A percentile compares a stretch with the other conserved stretches of the same genome.
These are phyloP conservation scores for Arctium lappa DNA, from an alignment of 129 eudicot genomes.

Conservation along the genomic window DNA sequence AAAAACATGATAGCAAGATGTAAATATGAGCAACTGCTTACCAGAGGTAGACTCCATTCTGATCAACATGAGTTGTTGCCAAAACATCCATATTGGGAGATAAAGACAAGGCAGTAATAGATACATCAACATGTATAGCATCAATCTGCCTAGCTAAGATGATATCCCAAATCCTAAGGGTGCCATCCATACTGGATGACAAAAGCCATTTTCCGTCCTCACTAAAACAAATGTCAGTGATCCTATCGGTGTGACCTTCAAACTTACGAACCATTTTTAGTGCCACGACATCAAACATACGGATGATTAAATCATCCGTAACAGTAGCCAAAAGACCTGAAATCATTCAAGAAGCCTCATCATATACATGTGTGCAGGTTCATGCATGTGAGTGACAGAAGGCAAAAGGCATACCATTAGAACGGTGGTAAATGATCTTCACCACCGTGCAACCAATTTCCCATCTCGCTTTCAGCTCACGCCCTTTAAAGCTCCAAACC, in stretches of 20 bases:
- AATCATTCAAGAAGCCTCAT: background rate
- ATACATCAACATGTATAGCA: slow-evolving; percentile 78
- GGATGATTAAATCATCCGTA: slow-evolving; percentile 86
- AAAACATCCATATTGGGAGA: slow-evolving; percentile 97
- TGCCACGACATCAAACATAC: slow-evolving; percentile 89
- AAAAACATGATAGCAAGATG: background rate
- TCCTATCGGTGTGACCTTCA: slow-evolving; percentile 86
- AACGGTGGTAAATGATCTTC: slow-evolving; percentile 80
- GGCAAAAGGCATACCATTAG: slow-evolving; percentile 48
- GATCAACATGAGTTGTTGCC: slow-evolving; percentile 96
- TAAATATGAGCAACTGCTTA: slow-evolving; percentile 18
- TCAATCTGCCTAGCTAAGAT: slow-evolving; percentile 91
- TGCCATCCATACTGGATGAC: slow-evolving; percentile 98
- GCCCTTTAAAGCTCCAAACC: slow-evolving; percentile 91
- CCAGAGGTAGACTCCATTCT: slow-evolving; percentile 93
- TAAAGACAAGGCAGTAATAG: slow-evolving; percentile 79
- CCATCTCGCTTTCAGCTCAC: slow-evolving; percentile 71
- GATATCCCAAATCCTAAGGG: slow-evolving; percentile 91
- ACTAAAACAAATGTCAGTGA: slow-evolving; percentile 90
- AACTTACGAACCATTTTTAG: slow-evolving; percentile 85
- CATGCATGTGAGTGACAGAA: background rate
- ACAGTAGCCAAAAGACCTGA: slow-evolving; percentile 87
- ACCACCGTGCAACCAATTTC: slow-evolving; percentile 72
- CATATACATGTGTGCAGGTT: background rate
- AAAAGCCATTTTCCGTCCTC: slow-evolving; percentile 99